A percentile compares a stretch with the other conserved stretches of the same genome.
phyloP scores from a whole-genome alignment of 768 basidiomycete genomes.

The Cystobasidium ongulense region DNA sequence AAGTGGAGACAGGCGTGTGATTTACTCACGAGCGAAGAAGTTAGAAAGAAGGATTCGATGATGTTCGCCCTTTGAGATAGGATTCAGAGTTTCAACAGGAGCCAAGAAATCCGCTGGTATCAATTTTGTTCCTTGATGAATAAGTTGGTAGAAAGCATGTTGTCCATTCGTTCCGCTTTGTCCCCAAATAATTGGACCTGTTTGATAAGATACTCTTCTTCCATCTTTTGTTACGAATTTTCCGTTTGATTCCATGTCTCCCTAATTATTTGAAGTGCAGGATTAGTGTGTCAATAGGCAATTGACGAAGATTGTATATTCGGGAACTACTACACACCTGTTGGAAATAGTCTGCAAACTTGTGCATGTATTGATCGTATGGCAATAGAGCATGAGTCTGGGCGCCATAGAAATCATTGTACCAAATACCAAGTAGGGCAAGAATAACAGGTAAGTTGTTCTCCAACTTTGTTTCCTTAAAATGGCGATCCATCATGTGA shows the following conservation, averaged over 20 bases:
- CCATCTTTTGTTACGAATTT: constrained; percentile 93
- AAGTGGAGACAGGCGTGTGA: background rate
- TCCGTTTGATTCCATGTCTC: constrained; percentile 99
- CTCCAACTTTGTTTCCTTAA: constrained; percentile 77
- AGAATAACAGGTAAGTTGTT: constrained; percentile 84
- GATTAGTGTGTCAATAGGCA: background rate
- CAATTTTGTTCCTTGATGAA: constrained; percentile 87
- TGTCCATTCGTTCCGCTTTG: constrained; percentile 97
- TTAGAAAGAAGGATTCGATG: constrained; percentile 96
- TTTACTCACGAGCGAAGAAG: constrained; percentile 67
- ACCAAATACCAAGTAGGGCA: constrained; percentile 89
- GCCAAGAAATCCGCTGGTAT: constrained; percentile 89
- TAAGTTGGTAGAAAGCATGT: constrained; percentile 85
- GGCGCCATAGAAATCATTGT: constrained; percentile 95
- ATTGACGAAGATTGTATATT: no score
- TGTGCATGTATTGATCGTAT: constrained; percentile 98
- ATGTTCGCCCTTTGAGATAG: constrained; percentile 74
- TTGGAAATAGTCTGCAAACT: constrained; percentile 99
- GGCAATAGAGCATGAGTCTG: constrained; percentile 93
- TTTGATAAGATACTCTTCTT: constrained; percentile 86
- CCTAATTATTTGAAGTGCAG: constrained; percentile 47
- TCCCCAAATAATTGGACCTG: constrained; percentile 98
- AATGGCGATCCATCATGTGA: constrained; percentile 96
- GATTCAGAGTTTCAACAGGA: constrained; percentile 81
- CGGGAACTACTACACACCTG: constrained; percentile 55